Base-by-base conservation (phyloP, 805 yeast genomes). In the Nakazawaea laoshanensis region DNA sequence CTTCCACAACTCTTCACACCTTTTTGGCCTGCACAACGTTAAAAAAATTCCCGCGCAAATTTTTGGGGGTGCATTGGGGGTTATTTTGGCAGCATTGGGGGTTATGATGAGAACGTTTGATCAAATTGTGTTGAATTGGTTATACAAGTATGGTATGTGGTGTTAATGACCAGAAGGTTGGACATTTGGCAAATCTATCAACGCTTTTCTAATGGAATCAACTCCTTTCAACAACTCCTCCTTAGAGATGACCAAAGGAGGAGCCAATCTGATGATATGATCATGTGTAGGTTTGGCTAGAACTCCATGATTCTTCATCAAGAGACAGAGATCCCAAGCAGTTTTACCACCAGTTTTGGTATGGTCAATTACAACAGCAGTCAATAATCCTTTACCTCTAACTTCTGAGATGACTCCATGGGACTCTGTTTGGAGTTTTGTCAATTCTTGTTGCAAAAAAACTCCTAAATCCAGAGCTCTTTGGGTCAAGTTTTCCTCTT, bases 261-360 rank as follows among this genome's bases (percentile, higher is more conserved):
- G 97, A 8, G 97, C 96, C 55, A 89, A 67, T 66, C 97, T 80
- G 53, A 89, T 88, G 49, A 89, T 88, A 57, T 87, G 81, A 48
- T 87, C 95, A 55, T 89, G 97, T 2, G 97, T 88, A 44, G 96
- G 97, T 63, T 88, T 89, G 42, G 97, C 96, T 50, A 88, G 66
- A 11, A 89, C 81, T 38, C 97, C 97, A 40, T 74, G 65, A 35
- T 83, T 76, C 59, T 83, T 86, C 92, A 89, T 80, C 47, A 84
- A 61, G 47, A 89, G 55, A 63, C 97, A 89, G 44, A 89, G 67
- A 53, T 89, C 96, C 97, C 97, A 89, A 3, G 97, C 96, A 19
- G 92, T 68, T 57, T 88, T 77, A 39, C 95, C 96, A 50, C 77
- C 77, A 40, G 95, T 75, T 61, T 79, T 82, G 27, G 75, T 43